Base-by-base conservation (phyloP, 2,329 filamentous ascomycete species). In the Neofusicoccum parvum region DNA sequence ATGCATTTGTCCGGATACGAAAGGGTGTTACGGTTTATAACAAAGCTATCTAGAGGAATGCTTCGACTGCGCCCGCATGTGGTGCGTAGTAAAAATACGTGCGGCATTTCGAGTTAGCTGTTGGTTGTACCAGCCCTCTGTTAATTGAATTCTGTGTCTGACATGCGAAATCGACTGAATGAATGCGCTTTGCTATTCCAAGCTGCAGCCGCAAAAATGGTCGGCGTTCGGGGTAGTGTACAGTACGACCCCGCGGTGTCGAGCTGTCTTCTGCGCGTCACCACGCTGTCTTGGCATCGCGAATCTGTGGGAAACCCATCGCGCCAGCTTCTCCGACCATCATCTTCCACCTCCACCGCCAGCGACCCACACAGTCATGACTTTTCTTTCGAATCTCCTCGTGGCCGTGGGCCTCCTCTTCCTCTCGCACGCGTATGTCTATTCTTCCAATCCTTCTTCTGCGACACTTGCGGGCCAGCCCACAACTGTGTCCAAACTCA, bases 351-450 rank as follows among this genome's bases (percentile, higher is more conserved):
- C 2, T n/a, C 41, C 63, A 37, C 14, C 56, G 10, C 56, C 5
- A 46, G 23, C 36, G 32, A 1, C 20, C 11, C 20, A 15, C 41
- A 17, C 34, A 49, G 34, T 41, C 64, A 94, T 95, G 92, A 86
- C 88, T 65, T 87, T 90, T 82, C 78, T 91, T 69, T 90, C 92
- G 23, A 89, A 87, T 68, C 78, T 88, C 3, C 83, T 93, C 67
- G 94, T 92, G 67, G 78, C 88, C 66, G 80, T 94, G 67, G 94
- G 94, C 69, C 83, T 94, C 12, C 71, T 96, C 64, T 85, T 97
- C 69, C 85, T 97, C 17, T 87, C 89, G 51, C 94, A 97, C 79
- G 92, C 94, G 94, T 97, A 88, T 79, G 45, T 63, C 41, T 67
- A 32, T 7, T 7, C 46, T 27, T 3, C 15, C 46, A 15, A 32